Percentiles rank a stretch among this genome's conserved stretches.
phyloP scores from a whole-genome alignment of 805 yeast genomes.

The Candida hungchunana region DNA sequence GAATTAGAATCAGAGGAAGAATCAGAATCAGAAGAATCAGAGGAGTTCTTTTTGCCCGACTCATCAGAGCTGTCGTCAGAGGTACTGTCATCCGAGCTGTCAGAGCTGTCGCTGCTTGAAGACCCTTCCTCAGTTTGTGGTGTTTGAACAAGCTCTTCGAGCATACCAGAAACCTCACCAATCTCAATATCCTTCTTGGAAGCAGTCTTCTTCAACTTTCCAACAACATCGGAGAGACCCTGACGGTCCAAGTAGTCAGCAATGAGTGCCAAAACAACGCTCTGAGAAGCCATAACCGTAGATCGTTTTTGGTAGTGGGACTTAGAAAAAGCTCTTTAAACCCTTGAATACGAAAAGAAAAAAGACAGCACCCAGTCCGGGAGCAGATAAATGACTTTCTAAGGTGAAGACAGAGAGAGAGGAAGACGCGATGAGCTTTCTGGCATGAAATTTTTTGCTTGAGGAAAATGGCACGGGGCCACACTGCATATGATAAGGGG shows the following conservation, averaged over 20 bases:
- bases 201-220: conserved; percentile 19
- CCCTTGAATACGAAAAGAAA: neutral
- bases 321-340: too few species aligned
- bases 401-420: neutral
- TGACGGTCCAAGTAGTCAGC: conserved; percentile 23
- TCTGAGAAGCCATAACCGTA: conserved; percentile 24
- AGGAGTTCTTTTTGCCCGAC: conserved; percentile 1
- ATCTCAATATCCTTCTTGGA: conserved; percentile 16
- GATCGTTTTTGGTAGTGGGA: too few species aligned
- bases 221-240: conserved; percentile 15
- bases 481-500: conserved; percentile 14
- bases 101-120: too few species aligned
- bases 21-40: conserved; percentile 9
- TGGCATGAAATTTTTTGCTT: conserved; percentile 9
- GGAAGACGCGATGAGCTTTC: conserved; percentile 4
- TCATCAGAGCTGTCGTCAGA: conserved; percentile 8
- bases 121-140: too few species aligned
- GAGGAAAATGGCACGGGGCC: too few species aligned
- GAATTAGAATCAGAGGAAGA: conserved; percentile 20
- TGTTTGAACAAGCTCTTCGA: conserved; percentile 19
- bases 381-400: too few species aligned
- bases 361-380: too few species aligned
- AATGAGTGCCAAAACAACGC: conserved; percentile 17
- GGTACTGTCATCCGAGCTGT: conserved; percentile 10
- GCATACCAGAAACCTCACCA: conserved; percentile 9